Percentiles rank a stretch among this genome's conserved stretches.
These are phyloP conservation scores for Albugo candida DNA, from an alignment of 352 stramenopile genomes.

Conservation along the genomic window DNA sequence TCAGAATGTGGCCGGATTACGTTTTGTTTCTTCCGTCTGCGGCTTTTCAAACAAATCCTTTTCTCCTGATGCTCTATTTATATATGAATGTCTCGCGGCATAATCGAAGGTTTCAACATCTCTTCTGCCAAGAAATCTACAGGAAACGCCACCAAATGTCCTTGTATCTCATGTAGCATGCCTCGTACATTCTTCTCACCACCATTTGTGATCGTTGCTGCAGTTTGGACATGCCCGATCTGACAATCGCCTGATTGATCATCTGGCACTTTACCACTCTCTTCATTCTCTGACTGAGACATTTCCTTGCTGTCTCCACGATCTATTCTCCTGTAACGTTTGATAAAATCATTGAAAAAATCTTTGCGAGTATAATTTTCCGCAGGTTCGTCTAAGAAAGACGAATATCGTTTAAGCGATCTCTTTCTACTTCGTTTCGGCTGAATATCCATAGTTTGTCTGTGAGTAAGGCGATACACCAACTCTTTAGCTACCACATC, in stretches of 20 bases:
- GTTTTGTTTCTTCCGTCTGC: too few relatives aligned
- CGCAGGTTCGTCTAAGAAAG: too few relatives aligned
- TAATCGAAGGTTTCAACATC: slow-evolving; percentile 61
- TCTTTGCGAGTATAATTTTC: too few relatives aligned
- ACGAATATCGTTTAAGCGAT: too few relatives aligned
- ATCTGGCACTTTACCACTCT: slow-evolving; percentile 19
- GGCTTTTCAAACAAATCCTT: too few relatives aligned
- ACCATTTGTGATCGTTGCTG: slow-evolving; percentile 53
- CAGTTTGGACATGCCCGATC: slow-evolving; percentile 67
- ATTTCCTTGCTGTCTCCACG: slow-evolving; percentile 10
- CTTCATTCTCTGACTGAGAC: slow-evolving; percentile 10
- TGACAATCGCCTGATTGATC: slow-evolving; percentile 26
- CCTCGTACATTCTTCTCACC: slow-evolving; percentile 43
- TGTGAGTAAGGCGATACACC: too few relatives aligned
- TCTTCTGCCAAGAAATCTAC: slow-evolving; percentile 72
- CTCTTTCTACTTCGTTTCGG: too few relatives aligned
- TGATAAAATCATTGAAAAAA: too few relatives aligned
- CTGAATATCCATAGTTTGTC: too few relatives aligned
- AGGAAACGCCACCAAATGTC: slow-evolving; percentile 69
- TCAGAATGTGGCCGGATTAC: too few relatives aligned
- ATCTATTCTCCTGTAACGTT: too few relatives aligned
- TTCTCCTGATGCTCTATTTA: slow-evolving; percentile 13
- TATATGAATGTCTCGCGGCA: slow-evolving; percentile 72
- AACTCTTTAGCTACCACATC: too few relatives aligned
- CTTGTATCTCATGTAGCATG: slow-evolving; percentile 61